Evolutionary conservation across 2,329 filamentous ascomycete genomes (phyloP).

Genomic region (Bertia moriformis): DNA sequence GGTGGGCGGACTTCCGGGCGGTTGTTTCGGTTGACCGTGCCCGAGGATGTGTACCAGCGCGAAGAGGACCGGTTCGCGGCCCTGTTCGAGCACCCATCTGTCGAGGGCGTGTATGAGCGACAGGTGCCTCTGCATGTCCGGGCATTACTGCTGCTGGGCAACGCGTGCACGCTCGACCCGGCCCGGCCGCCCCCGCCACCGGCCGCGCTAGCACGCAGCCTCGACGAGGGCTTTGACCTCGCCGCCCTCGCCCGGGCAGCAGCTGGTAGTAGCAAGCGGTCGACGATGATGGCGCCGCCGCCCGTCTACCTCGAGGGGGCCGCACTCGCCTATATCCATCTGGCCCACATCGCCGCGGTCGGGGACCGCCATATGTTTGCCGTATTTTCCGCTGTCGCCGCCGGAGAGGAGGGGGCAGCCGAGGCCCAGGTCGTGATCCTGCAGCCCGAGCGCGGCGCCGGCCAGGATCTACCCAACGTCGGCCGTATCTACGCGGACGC

Average conservation of each 20-base stretch:
- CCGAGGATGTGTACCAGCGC: conserved; percentile 73
- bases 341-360: conserved; percentile 83
- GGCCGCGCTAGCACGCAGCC: conserved; percentile 81
- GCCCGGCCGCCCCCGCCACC: no score
- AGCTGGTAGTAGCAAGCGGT: no score
- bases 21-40: conserved; percentile 82
- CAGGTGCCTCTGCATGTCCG: conserved; percentile 76
- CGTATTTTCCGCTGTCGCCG: conserved; percentile 69
- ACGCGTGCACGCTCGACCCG: conserved; percentile 83
- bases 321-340: conserved; percentile 69
- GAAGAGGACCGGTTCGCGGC: conserved; percentile 70
- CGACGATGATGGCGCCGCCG: no score
- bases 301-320: conserved; percentile 61
- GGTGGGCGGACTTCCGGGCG: conserved; percentile 91
- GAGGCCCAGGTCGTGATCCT: conserved; percentile 81
- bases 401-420: no score
- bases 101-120: conserved; percentile 94
- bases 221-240: conserved; percentile 88
- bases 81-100: conserved; percentile 80
- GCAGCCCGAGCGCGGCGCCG: conserved; percentile 63
- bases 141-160: conserved; percentile 78
- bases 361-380: conserved; percentile 89
- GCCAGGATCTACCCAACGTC: conserved; percentile 76
- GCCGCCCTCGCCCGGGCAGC: conserved; percentile 54
- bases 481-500: conserved; percentile 76